Evolutionary conservation across 306 rosid species (phyloP).

Genomic region (Ceratonia siliqua): DNA sequence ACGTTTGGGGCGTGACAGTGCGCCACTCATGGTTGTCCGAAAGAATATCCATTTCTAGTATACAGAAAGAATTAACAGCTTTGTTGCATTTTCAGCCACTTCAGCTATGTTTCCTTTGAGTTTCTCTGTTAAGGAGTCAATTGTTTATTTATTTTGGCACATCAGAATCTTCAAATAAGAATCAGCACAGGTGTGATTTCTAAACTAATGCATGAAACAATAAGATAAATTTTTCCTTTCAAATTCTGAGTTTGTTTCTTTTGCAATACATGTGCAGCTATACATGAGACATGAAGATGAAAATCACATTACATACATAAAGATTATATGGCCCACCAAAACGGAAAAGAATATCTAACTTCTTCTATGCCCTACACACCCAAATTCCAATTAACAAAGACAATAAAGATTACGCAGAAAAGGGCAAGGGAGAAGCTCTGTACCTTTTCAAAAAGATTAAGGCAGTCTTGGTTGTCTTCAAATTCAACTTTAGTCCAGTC

Average conservation of each 20-base stretch:
- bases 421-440: not conserved
- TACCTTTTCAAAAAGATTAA: slow-evolving; percentile 96
- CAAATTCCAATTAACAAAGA: not conserved
- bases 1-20: no score
- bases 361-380: not conserved
- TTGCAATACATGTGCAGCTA: not conserved
- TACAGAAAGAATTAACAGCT: no score
- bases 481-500: slow-evolving; percentile 98
- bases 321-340: not conserved
- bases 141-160: not conserved
- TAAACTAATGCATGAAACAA: no score
- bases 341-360: not conserved
- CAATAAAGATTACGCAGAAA: not conserved
- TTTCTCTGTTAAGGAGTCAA: no score
- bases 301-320: not conserved
- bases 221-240: no score
- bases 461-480: slow-evolving; percentile 99
- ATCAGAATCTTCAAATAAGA: not conserved
- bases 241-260: no score
- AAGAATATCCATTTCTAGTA: no score
- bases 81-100: no score
- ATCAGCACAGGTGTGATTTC: not conserved
- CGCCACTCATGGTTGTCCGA: no score
- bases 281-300: not conserved
- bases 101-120: no score